phyloP scores from a whole-genome alignment of 495 filamentous ascomycete species.

The Aspergillus funiculosus region DNA sequence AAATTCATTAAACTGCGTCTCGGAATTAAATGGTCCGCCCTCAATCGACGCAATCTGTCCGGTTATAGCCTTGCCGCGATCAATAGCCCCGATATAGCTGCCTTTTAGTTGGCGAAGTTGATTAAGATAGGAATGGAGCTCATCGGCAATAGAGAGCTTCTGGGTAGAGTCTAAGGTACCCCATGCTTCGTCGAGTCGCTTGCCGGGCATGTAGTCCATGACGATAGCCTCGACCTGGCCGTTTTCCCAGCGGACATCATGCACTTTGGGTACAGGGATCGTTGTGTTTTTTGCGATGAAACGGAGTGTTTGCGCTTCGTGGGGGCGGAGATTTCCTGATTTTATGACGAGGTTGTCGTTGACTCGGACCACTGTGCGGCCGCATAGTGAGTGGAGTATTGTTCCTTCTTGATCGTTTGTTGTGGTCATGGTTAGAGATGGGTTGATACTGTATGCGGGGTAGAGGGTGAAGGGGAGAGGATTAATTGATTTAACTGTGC shows the following conservation, averaged over 20 bases:
- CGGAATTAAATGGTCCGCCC: conserved; percentile 25
- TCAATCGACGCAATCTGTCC: conserved; percentile 11
- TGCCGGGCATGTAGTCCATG: conserved; percentile 32
- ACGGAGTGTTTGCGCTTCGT: conserved; percentile 15
- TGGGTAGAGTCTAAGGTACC: conserved; percentile 7
- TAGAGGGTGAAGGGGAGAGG: no score
- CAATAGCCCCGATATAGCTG: conserved; percentile 19
- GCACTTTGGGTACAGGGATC: conserved; percentile 27
- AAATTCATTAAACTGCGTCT: conserved; percentile 25
- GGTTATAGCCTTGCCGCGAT: conserved; percentile 15
- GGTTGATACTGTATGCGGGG: no score
- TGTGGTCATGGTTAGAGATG: no score
- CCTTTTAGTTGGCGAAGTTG: conserved; percentile 25
- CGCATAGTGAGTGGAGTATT: background rate
- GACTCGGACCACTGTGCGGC: background rate
- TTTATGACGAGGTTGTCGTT: background rate
- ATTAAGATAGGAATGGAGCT: conserved; percentile 18
- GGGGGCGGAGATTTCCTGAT: conserved; percentile 1
- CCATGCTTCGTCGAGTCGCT: conserved; percentile 22
- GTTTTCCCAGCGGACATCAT: conserved; percentile 17
- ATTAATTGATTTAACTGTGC: no score
- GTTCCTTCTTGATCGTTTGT: background rate
- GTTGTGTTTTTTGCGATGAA: conserved; percentile 26
- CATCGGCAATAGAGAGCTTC: conserved; percentile 16
- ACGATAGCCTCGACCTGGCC: conserved; percentile 16